Base-by-base conservation (phyloP, 2,329 filamentous ascomycete species). In the Trichophyton schoenleinii region DNA sequence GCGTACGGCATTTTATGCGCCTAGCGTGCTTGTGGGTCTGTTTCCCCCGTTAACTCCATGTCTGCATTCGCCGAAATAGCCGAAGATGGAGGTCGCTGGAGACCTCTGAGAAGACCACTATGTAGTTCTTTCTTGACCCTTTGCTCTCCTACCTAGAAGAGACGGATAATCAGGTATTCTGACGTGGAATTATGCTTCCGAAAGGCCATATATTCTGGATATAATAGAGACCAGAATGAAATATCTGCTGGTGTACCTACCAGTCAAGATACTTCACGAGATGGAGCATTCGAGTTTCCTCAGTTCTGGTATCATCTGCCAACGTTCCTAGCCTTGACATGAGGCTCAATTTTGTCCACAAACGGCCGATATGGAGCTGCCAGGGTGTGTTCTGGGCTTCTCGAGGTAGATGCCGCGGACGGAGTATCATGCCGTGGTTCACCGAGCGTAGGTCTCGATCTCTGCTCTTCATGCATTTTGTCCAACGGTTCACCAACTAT, bases 401-500 rank as follows among this genome's bases (percentile, higher is more conserved):
- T 71, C 60, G 68, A 68, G 11, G 79, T 34, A 77, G 76, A 60
- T 75, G 70, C 25, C 70, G 70, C 34, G 2, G 28, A 11, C 25
- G 66, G 62, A 8, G 72, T 70, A 60, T 75, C 70, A 22, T 69
- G 70, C 65, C 72, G 60, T 67, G 77, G 66, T 68, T 76, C 77
- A 8, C 75, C 73, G 5, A 73, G 63, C n/a, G 69, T 71, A 1
- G 90, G 91, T 60, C 83, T 81, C 57, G 78, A 75, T 59, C 85
- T 76, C 74, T 96, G 91, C 69, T 95, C 88, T 58, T 84, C 82
- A 71, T 96, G 91, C 65, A 96, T 78, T 71, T 85, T 88, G 73
- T 96, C 90, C 41, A 96, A 79, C 1, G 89, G 84, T 63, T 89
- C 87, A 58, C 90, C 91, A 2, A 94, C 85, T n/a, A 96, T 81